Conservation (phyloP, 768 basidiomycete species). For the Hygrophorus pudorinus region DNA sequence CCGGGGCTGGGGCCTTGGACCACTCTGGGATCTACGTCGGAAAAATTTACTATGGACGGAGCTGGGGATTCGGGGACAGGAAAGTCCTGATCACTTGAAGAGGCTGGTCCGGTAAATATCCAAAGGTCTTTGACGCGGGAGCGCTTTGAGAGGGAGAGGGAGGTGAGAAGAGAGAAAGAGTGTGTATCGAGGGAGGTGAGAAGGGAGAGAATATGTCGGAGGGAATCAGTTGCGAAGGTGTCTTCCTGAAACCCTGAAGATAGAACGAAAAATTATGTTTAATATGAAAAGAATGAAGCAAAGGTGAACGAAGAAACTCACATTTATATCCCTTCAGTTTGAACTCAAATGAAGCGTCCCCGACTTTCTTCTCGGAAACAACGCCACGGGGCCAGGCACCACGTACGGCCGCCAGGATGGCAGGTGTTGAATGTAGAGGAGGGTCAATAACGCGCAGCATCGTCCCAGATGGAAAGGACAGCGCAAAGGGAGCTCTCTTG, state of each 20-base stretch:
- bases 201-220: conserved; percentile 59
- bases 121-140: conserved; percentile 71
- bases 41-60: conserved; percentile 17
- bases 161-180: conserved; percentile 58
- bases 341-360: conserved; percentile 65
- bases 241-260: conserved; percentile 68
- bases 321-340: conserved; percentile 77
- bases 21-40: conserved; percentile 14
- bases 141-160: conserved; percentile 55
- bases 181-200: conserved; percentile 58
- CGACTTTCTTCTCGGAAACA: conserved; percentile 67
- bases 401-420: conserved; percentile 71
- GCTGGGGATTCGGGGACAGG: conserved; percentile 23
- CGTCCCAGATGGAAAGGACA: conserved; percentile 63
- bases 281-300: conserved; percentile 11
- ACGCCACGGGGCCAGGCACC: conserved; percentile 75
- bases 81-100: conserved; percentile 20
- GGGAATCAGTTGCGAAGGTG: conserved; percentile 62
- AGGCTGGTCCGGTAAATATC: conserved; percentile 57
- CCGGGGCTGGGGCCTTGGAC: conserved; percentile 13
- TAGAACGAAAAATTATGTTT: neutral
- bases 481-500: conserved; percentile 49
- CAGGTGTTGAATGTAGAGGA: conserved; percentile 68
- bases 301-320: conserved; percentile 23
- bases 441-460: conserved; percentile 65